phyloP scores from a whole-genome alignment of 2,329 filamentous ascomycete species.

The Teratosphaeria zuluensis region DNA sequence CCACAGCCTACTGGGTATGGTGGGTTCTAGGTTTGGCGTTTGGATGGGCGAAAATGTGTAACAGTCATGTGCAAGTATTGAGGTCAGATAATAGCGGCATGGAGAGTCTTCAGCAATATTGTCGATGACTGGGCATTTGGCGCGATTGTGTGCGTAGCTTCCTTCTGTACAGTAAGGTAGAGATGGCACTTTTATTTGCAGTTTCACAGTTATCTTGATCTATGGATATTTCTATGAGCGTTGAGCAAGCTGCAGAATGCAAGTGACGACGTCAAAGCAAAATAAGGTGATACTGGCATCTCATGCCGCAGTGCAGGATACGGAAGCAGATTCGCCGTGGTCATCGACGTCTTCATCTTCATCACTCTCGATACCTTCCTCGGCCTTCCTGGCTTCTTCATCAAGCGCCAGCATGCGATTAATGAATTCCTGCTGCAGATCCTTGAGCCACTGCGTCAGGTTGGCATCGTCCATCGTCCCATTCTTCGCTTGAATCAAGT shows the following conservation, averaged over 20 bases:
- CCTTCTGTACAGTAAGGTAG: not conserved
- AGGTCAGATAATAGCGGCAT: not conserved
- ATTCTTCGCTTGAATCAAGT: slow-evolving; percentile 57
- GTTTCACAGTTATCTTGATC: not conserved
- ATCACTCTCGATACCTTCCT: not conserved
- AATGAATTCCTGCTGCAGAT: slow-evolving; percentile 67
- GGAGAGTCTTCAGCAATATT: not conserved
- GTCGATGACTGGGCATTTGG: not conserved
- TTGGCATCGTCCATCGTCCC: slow-evolving; percentile 56
- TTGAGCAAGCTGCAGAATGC: not conserved
- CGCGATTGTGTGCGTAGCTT: not conserved
- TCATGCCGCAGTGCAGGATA: not conserved
- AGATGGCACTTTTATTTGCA: not conserved
- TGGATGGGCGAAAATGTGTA: not conserved
- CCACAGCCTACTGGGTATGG: slow-evolving; percentile 61
- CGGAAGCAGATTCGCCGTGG: not conserved
- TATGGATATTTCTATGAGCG: not conserved
- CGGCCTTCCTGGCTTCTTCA: slow-evolving; percentile 21
- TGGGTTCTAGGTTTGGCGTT: slow-evolving; percentile 13
- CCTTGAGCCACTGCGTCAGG: slow-evolving; percentile 53
- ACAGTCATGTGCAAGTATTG: not conserved
- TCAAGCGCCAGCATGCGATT: slow-evolving; percentile 60
- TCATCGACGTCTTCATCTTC: not conserved
- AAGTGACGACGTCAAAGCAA: not conserved
- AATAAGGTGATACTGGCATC: not conserved